Evolutionary conservation across 495 filamentous ascomycete genomes (phyloP), one percentile per base, ranked within the genome.

Genomic region (Aspergillus sparsus): DNA sequence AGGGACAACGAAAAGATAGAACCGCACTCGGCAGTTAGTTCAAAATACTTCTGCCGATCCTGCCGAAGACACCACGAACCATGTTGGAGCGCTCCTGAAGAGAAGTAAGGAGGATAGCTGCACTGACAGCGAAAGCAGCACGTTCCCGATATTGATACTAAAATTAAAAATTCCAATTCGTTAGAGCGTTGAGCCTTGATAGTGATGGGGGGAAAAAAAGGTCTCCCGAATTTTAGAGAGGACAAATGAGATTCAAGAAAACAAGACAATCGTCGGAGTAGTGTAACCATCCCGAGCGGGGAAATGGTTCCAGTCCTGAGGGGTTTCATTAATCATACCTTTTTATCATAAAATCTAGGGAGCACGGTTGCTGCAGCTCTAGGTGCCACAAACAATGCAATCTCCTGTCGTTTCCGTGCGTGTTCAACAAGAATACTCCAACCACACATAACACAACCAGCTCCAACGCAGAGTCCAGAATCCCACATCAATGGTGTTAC

Each of bases 321-420:
- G 15, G 34, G 35, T 32, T 61, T 41, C 58, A 39, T 53, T 7
- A 72, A 65, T 35, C 77, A 60, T 75, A 86, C 81, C 74, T 85
- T 80, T 65, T 73, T 77, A 60, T 84, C 71, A 73, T 96, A 97
- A 42, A 81, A 75, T 62, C 93, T 78, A 44, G 93, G 92, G 27
- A 96, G 73, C 52, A 92, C 68, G 21, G 87, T 89, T 15, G 89
- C 91, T 64, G 89, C 78, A 41, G 93, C 93, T 56, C 91, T 79
- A 1, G 93, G 93, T 57, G 87, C 87, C 61, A 97, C 91, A 75
- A 96, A 97, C 47, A 95, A 77, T 32, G 86, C 86, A 64, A 96
- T 77, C 62, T 97, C 93, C 68, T 89, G 87, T 52, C 91, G 79
- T 64, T 89, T 81, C 49, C 78, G 78, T 27, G 80, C 72, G 34